phyloP scores from a whole-genome alignment of 2,329 filamentous ascomycete genomes.

The Iodosphaeria phyllophila region DNA sequence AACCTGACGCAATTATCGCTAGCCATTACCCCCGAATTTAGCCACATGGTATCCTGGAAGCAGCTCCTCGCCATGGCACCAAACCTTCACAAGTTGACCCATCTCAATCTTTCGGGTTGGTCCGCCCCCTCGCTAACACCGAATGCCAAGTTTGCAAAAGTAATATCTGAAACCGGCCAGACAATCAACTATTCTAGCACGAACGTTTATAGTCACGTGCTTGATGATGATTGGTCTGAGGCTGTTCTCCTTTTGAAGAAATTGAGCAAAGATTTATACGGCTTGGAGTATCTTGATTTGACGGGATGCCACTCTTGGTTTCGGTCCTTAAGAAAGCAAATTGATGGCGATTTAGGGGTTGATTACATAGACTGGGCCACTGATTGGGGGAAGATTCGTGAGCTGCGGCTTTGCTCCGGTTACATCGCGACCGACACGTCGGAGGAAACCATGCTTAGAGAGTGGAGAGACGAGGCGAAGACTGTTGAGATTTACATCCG shows the following conservation, averaged over 20 bases:
- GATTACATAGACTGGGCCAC: conserved; percentile 31
- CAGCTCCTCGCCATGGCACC: conserved; percentile 34
- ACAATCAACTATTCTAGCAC: conserved; percentile 34
- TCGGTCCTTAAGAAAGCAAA: conserved; percentile 22
- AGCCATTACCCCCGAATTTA: conserved; percentile 22
- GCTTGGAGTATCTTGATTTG: conserved; percentile 40
- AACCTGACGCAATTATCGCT: conserved; percentile 43
- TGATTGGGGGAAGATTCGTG: conserved; percentile 32
- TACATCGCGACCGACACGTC: conserved; percentile 18
- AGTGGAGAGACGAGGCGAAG: conserved; percentile 19
- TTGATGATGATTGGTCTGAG: conserved; percentile 41
- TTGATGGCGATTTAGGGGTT: conserved; percentile 19
- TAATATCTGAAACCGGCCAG: conserved; percentile 22
- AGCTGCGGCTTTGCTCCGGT: conserved; percentile 24
- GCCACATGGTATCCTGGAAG: conserved; percentile 30
- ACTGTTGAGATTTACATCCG: conserved; percentile 28
- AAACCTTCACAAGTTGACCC: conserved; percentile 34
- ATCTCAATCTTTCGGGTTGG: conserved; percentile 44
- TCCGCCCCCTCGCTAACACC: conserved; percentile 39
- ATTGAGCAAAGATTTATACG: conserved; percentile 33
- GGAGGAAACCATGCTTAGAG: conserved; percentile 14
- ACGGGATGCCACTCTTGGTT: conserved; percentile 40
- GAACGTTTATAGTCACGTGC: conserved; percentile 34
- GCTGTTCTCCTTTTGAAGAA: conserved; percentile 34
- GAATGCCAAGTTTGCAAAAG: conserved; percentile 27